phyloP scores from a whole-genome alignment of 2,329 filamentous ascomycete species.

The Xylaria multiplex region DNA sequence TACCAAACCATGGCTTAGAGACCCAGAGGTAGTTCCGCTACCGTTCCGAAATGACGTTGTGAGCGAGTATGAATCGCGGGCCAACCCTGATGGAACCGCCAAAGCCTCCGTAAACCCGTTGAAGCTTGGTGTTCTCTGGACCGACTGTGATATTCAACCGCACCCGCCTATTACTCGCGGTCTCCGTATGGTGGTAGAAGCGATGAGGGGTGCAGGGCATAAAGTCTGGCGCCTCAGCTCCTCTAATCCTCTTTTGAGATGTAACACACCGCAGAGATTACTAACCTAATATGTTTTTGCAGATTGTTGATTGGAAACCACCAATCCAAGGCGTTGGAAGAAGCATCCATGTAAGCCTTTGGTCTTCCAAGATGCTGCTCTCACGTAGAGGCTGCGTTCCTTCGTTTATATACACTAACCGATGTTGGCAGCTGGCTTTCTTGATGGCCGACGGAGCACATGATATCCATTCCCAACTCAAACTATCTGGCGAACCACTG shows the following conservation, averaged over 20 bases:
- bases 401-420: not conserved
- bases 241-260: too few relatives aligned
- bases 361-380: too few relatives aligned
- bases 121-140: constrained; percentile 63
- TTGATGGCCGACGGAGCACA: constrained; percentile 49
- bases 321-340: constrained; percentile 56
- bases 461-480: constrained; percentile 49
- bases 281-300: too few relatives aligned
- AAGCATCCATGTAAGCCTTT: constrained; percentile 52
- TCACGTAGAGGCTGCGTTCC: too few relatives aligned
- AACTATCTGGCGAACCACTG: constrained; percentile 62
- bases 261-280: too few relatives aligned
- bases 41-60: constrained; percentile 67
- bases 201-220: constrained; percentile 63
- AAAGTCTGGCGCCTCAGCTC: constrained; percentile 49
- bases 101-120: constrained; percentile 49
- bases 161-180: constrained; percentile 69
- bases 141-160: constrained; percentile 58
- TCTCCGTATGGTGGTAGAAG: constrained; percentile 60
- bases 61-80: constrained; percentile 39
- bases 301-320: constrained; percentile 64
- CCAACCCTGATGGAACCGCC: constrained; percentile 14
- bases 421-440: constrained; percentile 42
- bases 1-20: constrained; percentile 71
- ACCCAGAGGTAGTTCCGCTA: constrained; percentile 72